A percentile compares a stretch with the other conserved stretches of the same genome.
These are phyloP conservation scores for Mycena belliarum DNA, from an alignment of 768 basidiomycete genomes.

Conservation along the genomic window DNA sequence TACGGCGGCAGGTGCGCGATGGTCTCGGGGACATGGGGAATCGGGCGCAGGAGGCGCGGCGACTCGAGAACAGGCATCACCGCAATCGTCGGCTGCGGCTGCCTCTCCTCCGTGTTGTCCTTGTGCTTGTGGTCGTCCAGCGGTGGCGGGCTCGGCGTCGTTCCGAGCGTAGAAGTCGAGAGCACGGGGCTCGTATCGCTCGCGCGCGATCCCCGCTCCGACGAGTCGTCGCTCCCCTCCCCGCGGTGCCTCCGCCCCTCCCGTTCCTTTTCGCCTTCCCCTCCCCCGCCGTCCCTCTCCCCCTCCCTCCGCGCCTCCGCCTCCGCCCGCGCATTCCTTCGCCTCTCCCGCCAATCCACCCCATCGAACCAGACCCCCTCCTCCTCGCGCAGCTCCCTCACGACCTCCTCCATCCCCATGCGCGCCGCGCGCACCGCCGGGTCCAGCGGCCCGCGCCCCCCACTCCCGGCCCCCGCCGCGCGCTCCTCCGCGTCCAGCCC, in stretches of 20 bases:
- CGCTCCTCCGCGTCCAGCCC: conserved; percentile 34
- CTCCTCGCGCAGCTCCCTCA: conserved; percentile 56
- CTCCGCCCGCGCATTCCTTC: conserved; percentile 38
- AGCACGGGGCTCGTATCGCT: conserved; percentile 71
- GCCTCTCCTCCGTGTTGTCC: conserved; percentile 30
- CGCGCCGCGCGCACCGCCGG: conserved; percentile 55
- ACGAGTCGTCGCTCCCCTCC: conserved; percentile 49
- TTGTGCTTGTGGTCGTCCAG: conserved; percentile 29
- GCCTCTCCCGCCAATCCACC: conserved; percentile 62
- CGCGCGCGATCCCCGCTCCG: conserved; percentile 40
- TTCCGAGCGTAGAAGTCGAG: conserved; percentile 72
- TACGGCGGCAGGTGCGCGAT: conserved; percentile 54
- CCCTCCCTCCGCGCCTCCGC: conserved; percentile 15
- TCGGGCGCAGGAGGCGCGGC: conserved; percentile 61
- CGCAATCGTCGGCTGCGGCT: conserved; percentile 33
- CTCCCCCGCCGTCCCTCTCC: conserved; percentile 28
- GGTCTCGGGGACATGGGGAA: conserved; percentile 68
- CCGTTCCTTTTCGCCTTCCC: conserved; percentile 28
- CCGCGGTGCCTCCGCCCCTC: not conserved
- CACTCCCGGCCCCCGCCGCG: not conserved
- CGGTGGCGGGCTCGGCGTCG: conserved; percentile 78
- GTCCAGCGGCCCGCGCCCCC: conserved; percentile 30
- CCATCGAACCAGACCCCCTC: conserved; percentile 75
- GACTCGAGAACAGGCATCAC: conserved; percentile 64
- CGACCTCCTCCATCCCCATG: conserved; percentile 65